Conservation (phyloP, 768 basidiomycete species). For the Tulasnella sp. region DNA sequence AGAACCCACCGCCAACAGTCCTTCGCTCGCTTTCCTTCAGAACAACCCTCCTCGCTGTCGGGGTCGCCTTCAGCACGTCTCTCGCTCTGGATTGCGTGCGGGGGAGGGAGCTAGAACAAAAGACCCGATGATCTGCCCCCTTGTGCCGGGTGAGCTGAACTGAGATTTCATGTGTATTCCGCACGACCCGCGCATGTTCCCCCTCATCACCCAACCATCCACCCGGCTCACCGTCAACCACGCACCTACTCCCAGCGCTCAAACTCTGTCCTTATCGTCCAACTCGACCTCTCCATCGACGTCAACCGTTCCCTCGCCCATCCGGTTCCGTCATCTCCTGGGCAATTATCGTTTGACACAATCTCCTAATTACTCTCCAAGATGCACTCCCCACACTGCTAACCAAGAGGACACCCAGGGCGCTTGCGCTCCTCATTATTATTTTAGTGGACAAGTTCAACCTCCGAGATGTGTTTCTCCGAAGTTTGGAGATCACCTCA, state of each 20-base stretch:
- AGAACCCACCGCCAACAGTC: background rate
- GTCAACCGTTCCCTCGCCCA: background rate
- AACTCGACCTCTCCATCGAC: background rate
- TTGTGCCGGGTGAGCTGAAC: slow-evolving; percentile 4
- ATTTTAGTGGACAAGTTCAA: background rate
- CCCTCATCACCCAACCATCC: background rate
- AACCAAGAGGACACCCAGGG: background rate
- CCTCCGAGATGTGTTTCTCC: background rate
- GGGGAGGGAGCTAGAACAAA: background rate
- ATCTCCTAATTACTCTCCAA: background rate
- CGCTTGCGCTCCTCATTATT: background rate
- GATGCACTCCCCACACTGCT: background rate
- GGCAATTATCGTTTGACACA: background rate
- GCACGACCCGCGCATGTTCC: background rate
- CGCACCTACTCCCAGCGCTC: background rate
- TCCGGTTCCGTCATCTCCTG: background rate
- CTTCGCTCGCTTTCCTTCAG: background rate
- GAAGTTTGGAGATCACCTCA: slow-evolving; percentile 5
- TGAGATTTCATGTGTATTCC: slow-evolving; percentile 3
- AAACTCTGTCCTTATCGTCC: background rate
- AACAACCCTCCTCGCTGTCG: background rate
- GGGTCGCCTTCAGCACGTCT: background rate
- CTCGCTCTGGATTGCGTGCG: background rate
- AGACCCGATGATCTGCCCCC: slow-evolving; percentile 10
- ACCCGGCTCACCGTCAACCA: background rate